A percentile compares a stretch with the other conserved stretches of the same genome.
phyloP scores from a whole-genome alignment of 495 filamentous ascomycete genomes.

The Penicillium desertorum region DNA sequence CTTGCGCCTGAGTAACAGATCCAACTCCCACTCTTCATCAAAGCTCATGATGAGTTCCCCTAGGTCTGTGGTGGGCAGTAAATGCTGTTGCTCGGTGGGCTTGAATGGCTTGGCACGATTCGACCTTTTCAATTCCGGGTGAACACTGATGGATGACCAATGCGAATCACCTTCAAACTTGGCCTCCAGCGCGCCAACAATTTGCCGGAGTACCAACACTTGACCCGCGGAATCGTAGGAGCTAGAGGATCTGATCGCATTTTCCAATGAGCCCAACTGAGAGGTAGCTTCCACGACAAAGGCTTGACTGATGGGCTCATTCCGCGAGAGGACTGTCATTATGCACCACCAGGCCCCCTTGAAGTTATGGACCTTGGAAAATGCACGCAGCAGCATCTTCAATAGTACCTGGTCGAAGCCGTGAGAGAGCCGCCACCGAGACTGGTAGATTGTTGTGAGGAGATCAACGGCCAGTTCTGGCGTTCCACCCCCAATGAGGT shows the following conservation, averaged over 20 bases:
- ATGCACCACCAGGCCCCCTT: slow-evolving; percentile 47
- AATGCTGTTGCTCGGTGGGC: not conserved
- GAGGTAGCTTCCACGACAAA: slow-evolving; percentile 39
- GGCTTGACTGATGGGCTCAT: slow-evolving; percentile 27
- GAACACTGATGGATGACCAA: slow-evolving; percentile 7
- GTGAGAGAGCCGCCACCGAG: slow-evolving; percentile 33
- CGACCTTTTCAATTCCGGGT: slow-evolving; percentile 3
- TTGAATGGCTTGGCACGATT: not conserved
- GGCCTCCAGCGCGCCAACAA: slow-evolving; percentile 1
- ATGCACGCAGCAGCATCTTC: slow-evolving; percentile 46
- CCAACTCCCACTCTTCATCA: slow-evolving; percentile 30
- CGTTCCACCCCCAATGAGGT: slow-evolving; percentile 28
- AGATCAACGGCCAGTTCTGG: slow-evolving; percentile 35
- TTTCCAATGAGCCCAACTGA: slow-evolving; percentile 22
- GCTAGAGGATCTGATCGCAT: not conserved
- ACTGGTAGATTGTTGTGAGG: slow-evolving; percentile 40
- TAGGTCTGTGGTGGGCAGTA: slow-evolving; percentile 6
- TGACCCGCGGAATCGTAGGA: slow-evolving; percentile 11
- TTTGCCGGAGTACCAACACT: slow-evolving; percentile 2
- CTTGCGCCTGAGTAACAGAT: slow-evolving; percentile 13
- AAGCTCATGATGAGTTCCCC: slow-evolving; percentile 17
- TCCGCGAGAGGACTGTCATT: slow-evolving; percentile 37
- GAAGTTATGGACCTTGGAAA: slow-evolving; percentile 28
- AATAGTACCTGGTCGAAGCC: slow-evolving; percentile 42
- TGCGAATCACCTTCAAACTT: slow-evolving; percentile 5